These are phyloP conservation scores for Plantago coronopus DNA, from an alignment of 305 asterid species.

Conservation along the genomic window DNA sequence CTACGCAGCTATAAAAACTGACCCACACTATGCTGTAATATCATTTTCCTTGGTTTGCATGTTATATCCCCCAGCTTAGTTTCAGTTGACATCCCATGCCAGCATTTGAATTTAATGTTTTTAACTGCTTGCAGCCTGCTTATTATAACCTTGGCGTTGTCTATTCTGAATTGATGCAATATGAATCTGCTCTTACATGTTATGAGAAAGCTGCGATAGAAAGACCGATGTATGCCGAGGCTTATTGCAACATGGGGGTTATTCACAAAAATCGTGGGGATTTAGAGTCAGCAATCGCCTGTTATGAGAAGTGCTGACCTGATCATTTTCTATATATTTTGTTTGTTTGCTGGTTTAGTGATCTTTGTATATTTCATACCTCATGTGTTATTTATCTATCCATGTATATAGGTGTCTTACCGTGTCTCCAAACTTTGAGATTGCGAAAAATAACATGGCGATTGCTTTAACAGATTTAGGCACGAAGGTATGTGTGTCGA, in stretches of 20 bases:
- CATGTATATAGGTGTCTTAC: constrained; percentile 71
- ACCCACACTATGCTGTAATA: constrained; percentile 90
- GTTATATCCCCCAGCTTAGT: constrained; percentile 4
- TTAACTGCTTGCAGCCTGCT: constrained; percentile 78
- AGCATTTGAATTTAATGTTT: constrained; percentile 32
- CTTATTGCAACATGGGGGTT: constrained; percentile 99
- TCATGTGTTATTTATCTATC: constrained; percentile 13
- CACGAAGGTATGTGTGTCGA: constrained; percentile 67
- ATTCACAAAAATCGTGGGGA: constrained; percentile 95
- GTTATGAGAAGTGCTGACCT: constrained; percentile 76
- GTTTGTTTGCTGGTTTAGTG: constrained; percentile 21
- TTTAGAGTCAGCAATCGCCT: constrained; percentile 89
- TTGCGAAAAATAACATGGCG: constrained; percentile 99
- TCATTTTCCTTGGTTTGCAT: constrained; percentile 20
- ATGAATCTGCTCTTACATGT: constrained; percentile 87
- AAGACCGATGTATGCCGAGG: constrained; percentile 99
- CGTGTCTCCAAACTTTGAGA: constrained; percentile 99
- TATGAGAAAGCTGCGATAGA: constrained; percentile 95
- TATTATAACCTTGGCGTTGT: constrained; percentile 98
- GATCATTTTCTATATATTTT: constrained; percentile 11
- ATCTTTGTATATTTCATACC: background rate
- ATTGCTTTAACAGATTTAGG: constrained; percentile 99
- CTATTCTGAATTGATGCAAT: constrained; percentile 99
- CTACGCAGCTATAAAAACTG: constrained; percentile 85
- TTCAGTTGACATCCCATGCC: constrained; percentile 12